Evolutionary conservation across 2,329 filamentous ascomycete species (phyloP).

Genomic region (Ascocoryne sarcoides): DNA sequence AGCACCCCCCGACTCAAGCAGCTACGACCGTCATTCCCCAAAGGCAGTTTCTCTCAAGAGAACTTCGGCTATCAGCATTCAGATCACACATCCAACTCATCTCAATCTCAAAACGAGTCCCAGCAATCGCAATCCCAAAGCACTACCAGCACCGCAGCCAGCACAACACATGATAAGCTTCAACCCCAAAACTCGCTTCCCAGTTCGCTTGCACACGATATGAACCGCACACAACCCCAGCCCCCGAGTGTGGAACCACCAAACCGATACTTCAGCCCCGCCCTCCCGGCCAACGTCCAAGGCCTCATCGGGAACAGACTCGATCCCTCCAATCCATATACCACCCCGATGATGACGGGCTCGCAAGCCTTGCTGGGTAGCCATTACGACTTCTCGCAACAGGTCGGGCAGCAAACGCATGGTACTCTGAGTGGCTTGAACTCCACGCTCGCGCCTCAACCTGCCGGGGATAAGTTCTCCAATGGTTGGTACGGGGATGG

Average conservation of each 20-base stretch:
- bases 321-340: slow-evolving; percentile 36
- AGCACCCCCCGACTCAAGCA: slow-evolving; percentile 7
- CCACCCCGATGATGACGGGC: slow-evolving; percentile 37
- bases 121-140: background rate
- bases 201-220: background rate
- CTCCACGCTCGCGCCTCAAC: slow-evolving; percentile 15
- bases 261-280: slow-evolving; percentile 39
- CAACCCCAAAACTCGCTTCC: background rate
- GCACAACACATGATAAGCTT: no score
- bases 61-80: slow-evolving; percentile 1
- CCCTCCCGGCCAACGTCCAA: slow-evolving; percentile 43
- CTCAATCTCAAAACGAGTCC: background rate
- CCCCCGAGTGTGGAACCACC: no score
- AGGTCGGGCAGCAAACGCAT: slow-evolving; percentile 5
- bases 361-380: slow-evolving; percentile 3
- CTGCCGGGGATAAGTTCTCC: slow-evolving; percentile 8
- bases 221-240: slow-evolving; percentile 6
- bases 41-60: slow-evolving; percentile 15
- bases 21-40: slow-evolving; percentile 18
- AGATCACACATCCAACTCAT: background rate
- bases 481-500: no score
- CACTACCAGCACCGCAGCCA: no score
- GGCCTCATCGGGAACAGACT: slow-evolving; percentile 40
- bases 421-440: slow-evolving; percentile 12
- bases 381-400: background rate